Base-by-base conservation (phyloP, 345 rosid species). In the Syzygium jambos region DNA sequence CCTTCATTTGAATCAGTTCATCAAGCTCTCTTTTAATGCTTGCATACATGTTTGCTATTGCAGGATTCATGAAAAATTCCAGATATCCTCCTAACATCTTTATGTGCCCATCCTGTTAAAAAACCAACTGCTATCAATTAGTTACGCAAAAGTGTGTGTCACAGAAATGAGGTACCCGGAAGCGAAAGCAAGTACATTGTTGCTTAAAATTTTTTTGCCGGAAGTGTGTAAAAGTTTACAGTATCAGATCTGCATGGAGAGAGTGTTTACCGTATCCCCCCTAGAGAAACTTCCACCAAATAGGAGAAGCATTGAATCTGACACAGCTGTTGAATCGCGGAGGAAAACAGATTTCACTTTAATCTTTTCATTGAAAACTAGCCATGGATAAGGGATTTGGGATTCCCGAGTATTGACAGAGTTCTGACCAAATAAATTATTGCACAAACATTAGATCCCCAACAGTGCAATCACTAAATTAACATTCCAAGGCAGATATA, bases 301-400 rank as follows among this genome's bases (percentile, higher is more conserved):
- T 46, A 97, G 93, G 88, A 96, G 94, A 89, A 96, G 92, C 87
- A 88, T 89, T 65, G 98, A 95, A 93, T 97, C 98, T 86, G 96
- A 95, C 52, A 96, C 91, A 87, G 97, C 99, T n/a, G 98, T 97
- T 52, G 99, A 95, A 92, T 97, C 99, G 88, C 95, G 94, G 89
- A 96, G 94, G 91, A 96, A 95, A 86, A 97, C 91, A 85, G 98
- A 92, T 88, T 97, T 95, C 85, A 97, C 99, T 93, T 95, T 97
- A 87, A 97, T 93, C 94, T 97, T 97, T 93, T 97, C 98, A 85
- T 95, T 97, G 92, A 96, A 97, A 88, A 94, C 95, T 90, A 97
- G 93, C 98, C 98, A 96, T 9, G 99, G 97, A 89, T 93, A 95
- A 25, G 98, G 96, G 87, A 96, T 95, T 91, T 89, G 91, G 52